A percentile compares a stretch with the other conserved stretches of the same genome.
Conservation (phyloP, 202 grass and related monocot genomes). For the Tripidium arundinaceum region DNA sequence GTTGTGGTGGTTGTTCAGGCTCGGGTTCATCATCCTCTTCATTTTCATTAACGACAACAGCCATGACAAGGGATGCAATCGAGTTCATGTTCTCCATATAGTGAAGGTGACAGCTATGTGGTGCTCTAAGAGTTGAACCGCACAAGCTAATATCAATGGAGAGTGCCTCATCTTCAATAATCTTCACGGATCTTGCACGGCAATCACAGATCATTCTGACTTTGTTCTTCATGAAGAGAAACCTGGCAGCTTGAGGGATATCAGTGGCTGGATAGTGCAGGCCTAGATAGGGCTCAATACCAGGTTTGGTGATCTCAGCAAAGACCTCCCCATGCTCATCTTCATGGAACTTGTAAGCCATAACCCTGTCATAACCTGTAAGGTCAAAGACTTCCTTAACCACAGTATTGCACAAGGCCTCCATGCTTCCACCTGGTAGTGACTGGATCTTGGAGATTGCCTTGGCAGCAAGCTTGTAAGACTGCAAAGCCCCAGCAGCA, state of each 20-base stretch:
- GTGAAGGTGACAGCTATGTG: slow-evolving; percentile 86
- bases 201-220: slow-evolving; percentile 90
- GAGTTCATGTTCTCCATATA: slow-evolving; percentile 99
- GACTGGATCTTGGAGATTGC: slow-evolving; percentile 86
- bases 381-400: slow-evolving; percentile 88
- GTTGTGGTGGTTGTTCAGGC: slow-evolving; percentile 32
- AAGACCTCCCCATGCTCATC: slow-evolving; percentile 89
- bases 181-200: slow-evolving; percentile 53
- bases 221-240: slow-evolving; percentile 96
- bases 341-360: slow-evolving; percentile 95
- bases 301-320: slow-evolving; percentile 75
- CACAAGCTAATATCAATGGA: slow-evolving; percentile 68
- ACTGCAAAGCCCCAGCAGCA: slow-evolving; percentile 78
- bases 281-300: slow-evolving; percentile 78
- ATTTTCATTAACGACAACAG: slow-evolving; percentile 67
- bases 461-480: slow-evolving; percentile 95
- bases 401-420: slow-evolving; percentile 63
- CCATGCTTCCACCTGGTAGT: slow-evolving; percentile 69
- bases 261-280: slow-evolving; percentile 91
- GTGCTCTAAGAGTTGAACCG: slow-evolving; percentile 71
- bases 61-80: slow-evolving; percentile 88
- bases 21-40: slow-evolving; percentile 44
- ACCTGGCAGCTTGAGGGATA: slow-evolving; percentile 82
- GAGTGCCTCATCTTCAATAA: slow-evolving; percentile 59
- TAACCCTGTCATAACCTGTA: slow-evolving; percentile 89